Base-by-base conservation (phyloP, 352 stramenopile species). In the Phytophthora europaea region DNA sequence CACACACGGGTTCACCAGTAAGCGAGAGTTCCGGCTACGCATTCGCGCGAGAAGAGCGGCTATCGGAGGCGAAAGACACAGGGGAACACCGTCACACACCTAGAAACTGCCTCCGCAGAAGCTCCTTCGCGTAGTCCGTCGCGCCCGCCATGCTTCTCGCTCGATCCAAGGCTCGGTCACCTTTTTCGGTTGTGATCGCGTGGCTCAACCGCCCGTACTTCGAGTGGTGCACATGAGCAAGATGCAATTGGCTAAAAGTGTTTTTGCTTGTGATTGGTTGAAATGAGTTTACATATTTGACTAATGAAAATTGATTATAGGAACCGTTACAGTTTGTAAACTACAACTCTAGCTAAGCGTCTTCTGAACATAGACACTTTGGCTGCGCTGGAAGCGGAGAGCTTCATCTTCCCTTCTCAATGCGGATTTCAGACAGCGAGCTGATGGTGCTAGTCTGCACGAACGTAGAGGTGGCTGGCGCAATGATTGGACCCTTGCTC, bases 31-130 rank as follows among this genome's bases (percentile, higher is more conserved):
- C 26, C 23, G 36, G 9, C 16, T n/a, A 26, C 20, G 10, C 6
- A 47, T 60, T 26, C 26, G 5, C 60, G 51, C 51, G 23, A 43
- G 61, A 28, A 47, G 48, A 73, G 15, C 33, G 47, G 2, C 50
- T 57, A 16, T 34, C 9, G 4, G 13, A 23, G 1, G 33, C 3
- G 45, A 8, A 1, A 64, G 6, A 63, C 23, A 54, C 8, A 66
- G 43, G 51, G 55, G 55, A 68, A 53, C 26, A 52, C 0, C 22
- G 1, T 15, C 31, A 83, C 83, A 64, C n/a, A 94, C 87, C 85
- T 57, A 94, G 73, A 78, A 94, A 93, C 68, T 94, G 87, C 80
- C 87, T 85, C 74, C 85, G 85, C 72, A 95, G 79, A 58, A 95
- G 83, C 78, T 95, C 88, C 63, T 89, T 87, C 63, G 87, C 88